Evolutionary conservation across 805 yeast species (phyloP), one percentile per base, ranked within the genome.

Genomic region (Candida insectorum): DNA sequence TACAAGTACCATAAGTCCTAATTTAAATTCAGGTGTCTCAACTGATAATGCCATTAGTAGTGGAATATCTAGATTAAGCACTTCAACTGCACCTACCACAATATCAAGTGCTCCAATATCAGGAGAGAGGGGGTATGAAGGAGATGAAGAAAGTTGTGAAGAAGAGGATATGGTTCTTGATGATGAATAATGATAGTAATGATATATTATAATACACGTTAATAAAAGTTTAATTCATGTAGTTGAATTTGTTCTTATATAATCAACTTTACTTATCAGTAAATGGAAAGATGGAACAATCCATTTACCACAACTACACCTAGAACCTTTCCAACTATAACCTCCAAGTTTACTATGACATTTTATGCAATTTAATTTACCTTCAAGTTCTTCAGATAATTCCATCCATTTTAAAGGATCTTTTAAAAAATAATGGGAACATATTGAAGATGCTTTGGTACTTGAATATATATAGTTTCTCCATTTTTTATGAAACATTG

Each of bases 281-380:
- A 93, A 58, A 54, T 85, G 86, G 39, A 93, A 72, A 1, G 95
- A 94, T 0, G 98, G 98, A 7, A 86, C 74, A 70, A 91, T 81
- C 98, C 98, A 93, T 48, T 77, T 78, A 2, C 97, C 97, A 58
- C 98, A 93, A 37, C 93, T 78, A 57, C 98, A 93, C 48, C 95
- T 66, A 2, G 91, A 78, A 0, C 98, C 98, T 49, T 81, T 85
- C 98, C 98, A 93, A 41, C 81, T 77, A 55, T 88, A 93, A 0
- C 86, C 88, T 10, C 98, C 98, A 2, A 93, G 76, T 60, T 91
- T 93, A 11, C 84, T 69, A 4, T 66, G 65, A 63, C 98, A 93
- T 50, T 81, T 82, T 8, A 28, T 28, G 56, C 98, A 93, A 8
- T 62, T 56, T 27, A 93, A 77, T 50, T 83, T 85, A 2, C 98